These are phyloP conservation scores for Gremmenia infestans DNA, from an alignment of 2,329 filamentous ascomycete genomes.

Conservation along the genomic window DNA sequence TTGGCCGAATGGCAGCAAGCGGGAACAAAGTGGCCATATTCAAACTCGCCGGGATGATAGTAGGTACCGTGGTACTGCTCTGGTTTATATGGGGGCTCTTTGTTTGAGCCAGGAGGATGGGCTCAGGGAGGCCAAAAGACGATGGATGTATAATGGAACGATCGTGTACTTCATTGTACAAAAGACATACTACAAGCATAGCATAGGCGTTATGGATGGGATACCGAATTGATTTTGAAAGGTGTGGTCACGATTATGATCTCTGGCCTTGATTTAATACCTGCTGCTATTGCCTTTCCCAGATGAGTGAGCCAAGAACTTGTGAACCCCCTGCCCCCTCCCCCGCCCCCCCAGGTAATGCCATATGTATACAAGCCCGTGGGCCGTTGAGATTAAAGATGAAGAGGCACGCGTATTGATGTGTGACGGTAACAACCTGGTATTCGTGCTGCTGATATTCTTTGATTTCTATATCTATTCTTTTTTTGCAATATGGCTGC, in stretches of 20 bases:
- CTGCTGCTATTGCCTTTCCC: too few species aligned
- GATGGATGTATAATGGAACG: background rate
- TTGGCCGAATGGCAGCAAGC: conserved; percentile 84
- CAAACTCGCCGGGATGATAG: conserved; percentile 80
- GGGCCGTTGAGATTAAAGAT: too few species aligned
- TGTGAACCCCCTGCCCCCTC: too few species aligned
- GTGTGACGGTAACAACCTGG: background rate
- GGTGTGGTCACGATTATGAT: background rate
- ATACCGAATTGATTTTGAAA: background rate
- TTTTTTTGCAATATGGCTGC: too few species aligned
- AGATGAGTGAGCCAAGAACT: too few species aligned
- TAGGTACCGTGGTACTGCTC: conserved; percentile 65
- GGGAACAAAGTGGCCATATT: conserved; percentile 90
- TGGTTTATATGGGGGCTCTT: conserved; percentile 49
- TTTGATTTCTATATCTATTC: conserved; percentile 2
- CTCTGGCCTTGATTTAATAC: too few species aligned
- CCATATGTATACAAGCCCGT: too few species aligned
- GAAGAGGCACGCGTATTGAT: too few species aligned
- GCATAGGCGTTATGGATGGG: conserved; percentile 26
- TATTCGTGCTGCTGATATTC: conserved; percentile 2
- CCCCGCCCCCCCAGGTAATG: too few species aligned
- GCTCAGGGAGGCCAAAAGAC: background rate
- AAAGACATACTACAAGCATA: conserved; percentile 26
- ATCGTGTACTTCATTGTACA: conserved; percentile 20
- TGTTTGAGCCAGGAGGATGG: conserved; percentile 17